phyloP scores from a whole-genome alignment of 2,329 filamentous ascomycete genomes.

The Aspergillus pseudotamarii region DNA sequence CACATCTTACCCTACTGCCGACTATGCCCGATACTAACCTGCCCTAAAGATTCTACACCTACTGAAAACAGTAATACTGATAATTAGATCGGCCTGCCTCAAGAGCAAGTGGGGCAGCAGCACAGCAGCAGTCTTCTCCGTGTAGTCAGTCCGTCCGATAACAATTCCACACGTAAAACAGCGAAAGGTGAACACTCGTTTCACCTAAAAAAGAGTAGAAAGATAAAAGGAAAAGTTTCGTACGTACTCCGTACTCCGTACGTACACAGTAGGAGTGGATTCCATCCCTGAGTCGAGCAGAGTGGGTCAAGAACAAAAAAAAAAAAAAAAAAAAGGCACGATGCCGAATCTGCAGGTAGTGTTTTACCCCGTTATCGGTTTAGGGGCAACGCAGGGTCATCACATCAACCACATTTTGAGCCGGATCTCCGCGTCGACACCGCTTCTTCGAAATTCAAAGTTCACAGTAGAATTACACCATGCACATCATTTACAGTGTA shows the following conservation, averaged over 20 bases:
- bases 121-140: not conserved
- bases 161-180: not conserved
- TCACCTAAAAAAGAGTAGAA: not conserved
- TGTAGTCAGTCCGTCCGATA: not conserved
- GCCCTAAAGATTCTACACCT: not conserved
- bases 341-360: not conserved
- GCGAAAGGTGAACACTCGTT: not conserved
- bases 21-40: not conserved
- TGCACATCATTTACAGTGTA: not conserved
- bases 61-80: not conserved
- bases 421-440: not conserved
- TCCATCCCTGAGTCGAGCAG: not conserved
- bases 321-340: not conserved
- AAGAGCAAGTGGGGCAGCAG: not conserved
- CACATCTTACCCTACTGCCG: not conserved
- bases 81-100: not conserved
- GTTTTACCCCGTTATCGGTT: not conserved
- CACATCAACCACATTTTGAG: not conserved
- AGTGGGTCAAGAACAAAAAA: not conserved
- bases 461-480: not conserved
- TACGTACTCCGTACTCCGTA: too few species aligned
- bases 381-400: not conserved
- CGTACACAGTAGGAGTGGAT: not conserved
- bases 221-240: not conserved
- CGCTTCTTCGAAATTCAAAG: not conserved